phyloP scores from a whole-genome alignment of 106 monocot genomes.

The Dioscorea alata region DNA sequence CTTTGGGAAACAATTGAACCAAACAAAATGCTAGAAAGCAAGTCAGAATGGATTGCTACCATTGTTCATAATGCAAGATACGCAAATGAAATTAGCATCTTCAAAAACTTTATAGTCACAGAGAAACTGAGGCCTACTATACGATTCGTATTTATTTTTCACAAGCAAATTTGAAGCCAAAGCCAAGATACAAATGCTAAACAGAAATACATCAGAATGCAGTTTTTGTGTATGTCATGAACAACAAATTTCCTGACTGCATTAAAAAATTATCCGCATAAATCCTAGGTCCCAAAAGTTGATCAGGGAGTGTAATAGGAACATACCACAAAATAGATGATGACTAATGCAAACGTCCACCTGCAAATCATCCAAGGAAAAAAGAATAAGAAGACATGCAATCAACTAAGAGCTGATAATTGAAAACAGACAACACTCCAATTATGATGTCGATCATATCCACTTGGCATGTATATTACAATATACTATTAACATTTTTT shows the following conservation, averaged over 20 bases:
- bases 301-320: neutral
- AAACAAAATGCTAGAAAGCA: neutral
- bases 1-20: neutral
- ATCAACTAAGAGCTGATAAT: neutral
- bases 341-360: constrained; percentile 68
- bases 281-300: too few species aligned
- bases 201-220: too few species aligned
- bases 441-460: too few species aligned
- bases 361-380: constrained; percentile 30
- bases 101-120: neutral
- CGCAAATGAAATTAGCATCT: neutral
- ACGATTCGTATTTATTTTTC: neutral
- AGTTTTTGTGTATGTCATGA: too few species aligned
- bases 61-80: neutral
- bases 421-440: neutral
- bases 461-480: too few species aligned
- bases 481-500: too few species aligned
- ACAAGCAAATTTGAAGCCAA: neutral
- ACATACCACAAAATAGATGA: constrained; percentile 63
- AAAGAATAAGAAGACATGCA: neutral
- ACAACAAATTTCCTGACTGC: too few species aligned
- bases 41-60: neutral
- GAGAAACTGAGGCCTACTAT: neutral
- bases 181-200: neutral
- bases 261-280: too few species aligned